Evolutionary conservation across 2,329 filamentous ascomycete genomes (phyloP).

Genomic region (Aspergillus piperis): DNA sequence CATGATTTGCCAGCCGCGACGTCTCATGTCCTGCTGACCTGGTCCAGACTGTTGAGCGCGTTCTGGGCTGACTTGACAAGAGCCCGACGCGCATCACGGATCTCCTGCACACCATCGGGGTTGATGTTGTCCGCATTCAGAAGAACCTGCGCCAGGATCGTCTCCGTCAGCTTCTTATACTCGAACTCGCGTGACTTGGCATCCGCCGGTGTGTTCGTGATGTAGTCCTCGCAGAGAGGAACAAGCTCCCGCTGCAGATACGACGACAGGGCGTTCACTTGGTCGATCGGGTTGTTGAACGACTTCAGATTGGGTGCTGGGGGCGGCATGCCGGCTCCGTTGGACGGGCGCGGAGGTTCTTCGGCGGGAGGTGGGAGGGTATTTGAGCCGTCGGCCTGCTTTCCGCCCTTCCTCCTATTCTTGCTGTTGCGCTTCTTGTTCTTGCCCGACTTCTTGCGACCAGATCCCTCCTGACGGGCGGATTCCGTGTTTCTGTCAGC

Average conservation of each 20-base stretch:
- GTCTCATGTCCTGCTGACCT: conserved; percentile 22
- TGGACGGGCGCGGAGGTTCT: conserved; percentile 18
- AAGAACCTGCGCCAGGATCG: conserved; percentile 45
- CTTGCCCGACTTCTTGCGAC: conserved; percentile 20
- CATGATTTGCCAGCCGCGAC: background rate
- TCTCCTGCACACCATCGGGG: conserved; percentile 64
- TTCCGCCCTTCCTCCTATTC: conserved; percentile 28
- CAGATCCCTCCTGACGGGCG: conserved; percentile 17
- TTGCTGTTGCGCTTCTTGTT: conserved; percentile 27
- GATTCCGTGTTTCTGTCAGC: conserved; percentile 21
- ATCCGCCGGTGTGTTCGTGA: conserved; percentile 43
- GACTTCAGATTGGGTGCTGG: conserved; percentile 39
- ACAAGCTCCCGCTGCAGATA: conserved; percentile 42
- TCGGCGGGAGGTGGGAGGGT: conserved; percentile 21
- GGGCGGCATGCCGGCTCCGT: conserved; percentile 24
- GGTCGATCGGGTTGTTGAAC: conserved; percentile 37
- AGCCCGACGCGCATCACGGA: conserved; percentile 49
- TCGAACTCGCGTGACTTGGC: conserved; percentile 44
- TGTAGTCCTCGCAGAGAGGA: conserved; percentile 42
- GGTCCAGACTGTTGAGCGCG: conserved; percentile 42
- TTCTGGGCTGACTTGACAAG: conserved; percentile 47
- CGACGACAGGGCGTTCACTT: conserved; percentile 39
- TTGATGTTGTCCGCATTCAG: conserved; percentile 71
- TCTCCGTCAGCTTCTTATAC: conserved; percentile 47
- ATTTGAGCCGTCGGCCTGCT: conserved; percentile 18